Conservation (phyloP, 2,329 filamentous ascomycete genomes). For the Neopestalotiopsis rosae region DNA sequence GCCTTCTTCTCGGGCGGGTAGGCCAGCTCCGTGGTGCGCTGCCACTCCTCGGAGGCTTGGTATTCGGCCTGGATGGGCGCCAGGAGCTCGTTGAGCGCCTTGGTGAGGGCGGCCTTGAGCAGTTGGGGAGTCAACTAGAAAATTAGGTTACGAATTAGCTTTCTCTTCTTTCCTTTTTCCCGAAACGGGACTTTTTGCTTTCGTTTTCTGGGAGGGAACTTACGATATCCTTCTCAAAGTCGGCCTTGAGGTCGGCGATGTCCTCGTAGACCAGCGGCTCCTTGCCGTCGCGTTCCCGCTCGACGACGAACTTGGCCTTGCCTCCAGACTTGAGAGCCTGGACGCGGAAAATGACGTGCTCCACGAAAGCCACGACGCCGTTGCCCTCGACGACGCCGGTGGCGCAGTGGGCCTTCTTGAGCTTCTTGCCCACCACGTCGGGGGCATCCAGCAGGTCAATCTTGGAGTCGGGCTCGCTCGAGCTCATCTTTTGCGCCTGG, state of each 20-base stretch:
- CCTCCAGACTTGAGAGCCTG: conserved; percentile 62
- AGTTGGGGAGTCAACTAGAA: conserved; percentile 78
- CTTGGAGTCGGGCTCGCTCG: conserved; percentile 79
- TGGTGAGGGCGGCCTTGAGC: conserved; percentile 82
- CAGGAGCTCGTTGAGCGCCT: conserved; percentile 75
- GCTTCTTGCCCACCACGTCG: conserved; percentile 79
- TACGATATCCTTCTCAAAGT: conserved; percentile 81
- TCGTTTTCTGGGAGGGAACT: conserved; percentile 33
- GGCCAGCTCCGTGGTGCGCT: conserved; percentile 75
- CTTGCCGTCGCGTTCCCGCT: conserved; percentile 64
- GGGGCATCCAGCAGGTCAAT: conserved; percentile 88
- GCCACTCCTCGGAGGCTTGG: conserved; percentile 76
- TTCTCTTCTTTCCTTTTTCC: conserved; percentile 16
- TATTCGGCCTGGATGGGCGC: conserved; percentile 79
- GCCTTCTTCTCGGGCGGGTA: conserved; percentile 79
- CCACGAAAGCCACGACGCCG: conserved; percentile 83
- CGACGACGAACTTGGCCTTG: conserved; percentile 69
- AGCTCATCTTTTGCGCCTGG: conserved; percentile 84
- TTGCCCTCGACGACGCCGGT: conserved; percentile 83
- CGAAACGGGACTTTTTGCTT: conserved; percentile 12
- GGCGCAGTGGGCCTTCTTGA: conserved; percentile 81
- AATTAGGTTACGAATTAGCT: conserved; percentile 22
- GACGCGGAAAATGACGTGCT: conserved; percentile 84
- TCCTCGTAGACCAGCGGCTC: conserved; percentile 82
- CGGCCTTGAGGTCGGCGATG: conserved; percentile 76